These are phyloP conservation scores for Fusarium phyllophilum DNA, from an alignment of 2,329 filamentous ascomycete genomes.

Conservation along the genomic window DNA sequence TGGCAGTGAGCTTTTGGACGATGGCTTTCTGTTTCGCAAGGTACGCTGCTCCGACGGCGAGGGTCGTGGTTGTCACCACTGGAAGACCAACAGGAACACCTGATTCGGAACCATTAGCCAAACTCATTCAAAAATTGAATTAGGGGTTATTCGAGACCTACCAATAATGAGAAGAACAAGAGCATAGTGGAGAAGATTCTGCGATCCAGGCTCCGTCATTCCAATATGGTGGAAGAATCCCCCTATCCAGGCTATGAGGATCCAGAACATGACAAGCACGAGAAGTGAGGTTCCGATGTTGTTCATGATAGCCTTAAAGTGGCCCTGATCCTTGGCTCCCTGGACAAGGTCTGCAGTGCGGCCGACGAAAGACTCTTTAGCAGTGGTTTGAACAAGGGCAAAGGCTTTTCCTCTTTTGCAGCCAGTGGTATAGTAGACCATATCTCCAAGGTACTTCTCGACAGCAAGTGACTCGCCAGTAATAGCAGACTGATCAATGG, in stretches of 20 bases:
- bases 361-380: slow-evolving; percentile 25
- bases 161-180: slow-evolving; percentile 32
- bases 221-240: slow-evolving; percentile 29
- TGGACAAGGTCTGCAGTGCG: slow-evolving; percentile 28
- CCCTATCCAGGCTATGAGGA: slow-evolving; percentile 19
- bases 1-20: slow-evolving; percentile 13
- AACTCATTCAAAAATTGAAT: not conserved
- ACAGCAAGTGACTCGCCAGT: slow-evolving; percentile 28
- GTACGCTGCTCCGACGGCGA: slow-evolving; percentile 25
- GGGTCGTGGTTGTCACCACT: slow-evolving; percentile 27
- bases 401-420: slow-evolving; percentile 28
- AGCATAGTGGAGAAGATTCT: slow-evolving; percentile 27
- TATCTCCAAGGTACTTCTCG: slow-evolving; percentile 20
- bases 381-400: slow-evolving; percentile 8
- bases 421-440: slow-evolving; percentile 31
- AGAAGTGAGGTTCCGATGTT: slow-evolving; percentile 23
- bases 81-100: slow-evolving; percentile 24
- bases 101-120: not conserved
- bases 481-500: slow-evolving; percentile 28
- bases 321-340: slow-evolving; percentile 30
- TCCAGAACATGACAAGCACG: slow-evolving; percentile 30
- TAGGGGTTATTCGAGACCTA: not conserved
- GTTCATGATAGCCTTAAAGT: slow-evolving; percentile 34
- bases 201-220: slow-evolving; percentile 11
- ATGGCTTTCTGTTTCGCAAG: slow-evolving; percentile 26